Evolutionary conservation across 768 basidiomycete species (phyloP).

Genomic region (Suillus americanus): DNA sequence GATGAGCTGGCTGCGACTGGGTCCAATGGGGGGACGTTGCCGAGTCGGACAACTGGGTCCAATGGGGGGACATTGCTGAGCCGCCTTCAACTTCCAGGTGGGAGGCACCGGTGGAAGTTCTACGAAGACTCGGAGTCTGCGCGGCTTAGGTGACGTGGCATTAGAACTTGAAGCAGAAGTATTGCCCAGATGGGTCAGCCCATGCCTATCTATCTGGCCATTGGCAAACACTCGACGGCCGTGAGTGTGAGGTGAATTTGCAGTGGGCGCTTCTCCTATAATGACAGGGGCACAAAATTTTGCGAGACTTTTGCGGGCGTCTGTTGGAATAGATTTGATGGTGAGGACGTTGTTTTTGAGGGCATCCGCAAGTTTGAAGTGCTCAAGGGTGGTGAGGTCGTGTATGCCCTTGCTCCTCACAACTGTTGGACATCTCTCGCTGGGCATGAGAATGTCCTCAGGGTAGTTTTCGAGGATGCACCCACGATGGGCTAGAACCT

Average conservation of each 20-base stretch:
- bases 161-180: background rate
- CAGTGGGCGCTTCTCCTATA: background rate
- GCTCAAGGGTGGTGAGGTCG: background rate
- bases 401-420: conserved; percentile 2
- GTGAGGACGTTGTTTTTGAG: background rate
- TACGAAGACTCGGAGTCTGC: background rate
- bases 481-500: background rate
- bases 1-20: background rate
- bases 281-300: background rate
- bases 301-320: background rate
- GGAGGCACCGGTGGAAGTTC: background rate
- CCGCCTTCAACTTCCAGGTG: background rate
- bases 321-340: background rate
- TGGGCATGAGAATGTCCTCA: background rate
- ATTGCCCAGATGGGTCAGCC: background rate
- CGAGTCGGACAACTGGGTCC: too few relatives aligned
- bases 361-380: background rate
- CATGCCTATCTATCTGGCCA: background rate
- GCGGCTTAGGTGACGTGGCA: background rate
- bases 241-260: background rate
- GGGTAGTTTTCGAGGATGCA: background rate
- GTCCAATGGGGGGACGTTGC: background rate
- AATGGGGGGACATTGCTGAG: background rate
- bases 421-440: background rate
- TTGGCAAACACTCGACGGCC: background rate